Evolutionary conservation across 2,329 filamentous ascomycete genomes (phyloP), one percentile per base, ranked within the genome.

Genomic region (Cladophialophora psammophila): DNA sequence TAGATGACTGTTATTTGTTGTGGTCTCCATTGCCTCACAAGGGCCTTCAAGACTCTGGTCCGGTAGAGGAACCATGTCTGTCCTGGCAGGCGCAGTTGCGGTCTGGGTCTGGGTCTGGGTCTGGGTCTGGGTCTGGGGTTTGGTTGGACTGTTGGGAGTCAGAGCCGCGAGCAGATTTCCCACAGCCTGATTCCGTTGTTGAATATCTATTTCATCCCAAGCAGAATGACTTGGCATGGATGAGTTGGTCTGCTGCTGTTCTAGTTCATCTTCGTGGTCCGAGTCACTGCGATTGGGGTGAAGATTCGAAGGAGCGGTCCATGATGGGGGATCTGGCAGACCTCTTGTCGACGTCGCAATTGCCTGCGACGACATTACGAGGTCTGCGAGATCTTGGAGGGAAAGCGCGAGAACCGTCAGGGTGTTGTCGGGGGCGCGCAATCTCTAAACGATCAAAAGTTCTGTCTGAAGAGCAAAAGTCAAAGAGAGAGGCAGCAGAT

Each of bases 301-400:
- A 54, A 61, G 57, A 50, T 62, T 65, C 55, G 68, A 67, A 52
- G n/a, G 57, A 55, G 69, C 71, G 58, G 71, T 48, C 69, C 68
- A 72, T 62, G 57, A 40, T 63, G 65, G 62, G 58, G 67, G 65
- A 67, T 72, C 67, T 63, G 67, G 71, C 71, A 73, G 71, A 71
- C 71, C 71, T 71, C 67, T 71, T 66, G 69, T 60, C 53, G 69
- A 68, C 70, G 70, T 68, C 66, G 71, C 71, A 60, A 72, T 59
- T 48, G 68, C 60, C 55, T 69, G 69, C 67, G 71, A 71, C 71
- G 71, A 72, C 71, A 73, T 73, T 45, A 42, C 59, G 69, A 73
- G 71, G 71, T 68, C 71, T 70, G 70, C 71, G 63, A 68, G 59
- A 61, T 55, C 64, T 66, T 53, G 42, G 15, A 40, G 38, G 57